phyloP scores from a whole-genome alignment of 1,139 yeast species.

The Lodderomyces margitis region DNA sequence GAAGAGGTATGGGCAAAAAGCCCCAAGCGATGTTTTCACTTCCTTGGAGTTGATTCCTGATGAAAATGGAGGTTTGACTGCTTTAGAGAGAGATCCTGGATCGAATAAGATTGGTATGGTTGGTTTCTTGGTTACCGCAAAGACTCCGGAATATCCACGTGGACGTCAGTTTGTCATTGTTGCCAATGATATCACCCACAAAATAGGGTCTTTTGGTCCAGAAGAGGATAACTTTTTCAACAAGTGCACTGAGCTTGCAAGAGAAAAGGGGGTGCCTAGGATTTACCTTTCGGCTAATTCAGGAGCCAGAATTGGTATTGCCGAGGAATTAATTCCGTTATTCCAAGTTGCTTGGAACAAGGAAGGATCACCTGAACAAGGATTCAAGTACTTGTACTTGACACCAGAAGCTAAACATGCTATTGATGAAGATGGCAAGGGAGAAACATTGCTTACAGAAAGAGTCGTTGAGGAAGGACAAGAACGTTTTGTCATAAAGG shows the following conservation, averaged over 20 bases:
- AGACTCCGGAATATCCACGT: slow-evolving; percentile 95
- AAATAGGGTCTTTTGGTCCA: slow-evolving; percentile 99
- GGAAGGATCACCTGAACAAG: slow-evolving; percentile 70
- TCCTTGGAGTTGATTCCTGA: slow-evolving; percentile 85
- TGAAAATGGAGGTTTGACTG: slow-evolving; percentile 77
- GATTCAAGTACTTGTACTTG: slow-evolving; percentile 86
- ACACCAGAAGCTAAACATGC: slow-evolving; percentile 63
- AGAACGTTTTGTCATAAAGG: slow-evolving; percentile 73
- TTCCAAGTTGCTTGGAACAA: slow-evolving; percentile 94
- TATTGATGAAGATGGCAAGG: slow-evolving; percentile 58
- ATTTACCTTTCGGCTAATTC: slow-evolving; percentile 95
- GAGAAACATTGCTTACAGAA: slow-evolving; percentile 70
- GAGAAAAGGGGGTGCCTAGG: slow-evolving; percentile 90
- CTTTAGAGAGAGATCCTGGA: slow-evolving; percentile 94
- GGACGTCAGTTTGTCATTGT: slow-evolving; percentile 91
- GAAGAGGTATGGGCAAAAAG: slow-evolving; percentile 65
- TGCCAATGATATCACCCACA: slow-evolving; percentile 95
- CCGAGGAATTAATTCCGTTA: slow-evolving; percentile 88
- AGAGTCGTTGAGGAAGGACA: slow-evolving; percentile 82
- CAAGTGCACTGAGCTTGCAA: slow-evolving; percentile 88
- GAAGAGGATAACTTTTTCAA: slow-evolving; percentile 88
- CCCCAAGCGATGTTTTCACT: slow-evolving; percentile 76
- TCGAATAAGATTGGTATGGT: slow-evolving; percentile 96
- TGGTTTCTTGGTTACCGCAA: slow-evolving; percentile 86
- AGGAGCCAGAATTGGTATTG: slow-evolving; percentile 98